Conservation (phyloP, 306 rosid genomes). For the Acacia confusa region DNA sequence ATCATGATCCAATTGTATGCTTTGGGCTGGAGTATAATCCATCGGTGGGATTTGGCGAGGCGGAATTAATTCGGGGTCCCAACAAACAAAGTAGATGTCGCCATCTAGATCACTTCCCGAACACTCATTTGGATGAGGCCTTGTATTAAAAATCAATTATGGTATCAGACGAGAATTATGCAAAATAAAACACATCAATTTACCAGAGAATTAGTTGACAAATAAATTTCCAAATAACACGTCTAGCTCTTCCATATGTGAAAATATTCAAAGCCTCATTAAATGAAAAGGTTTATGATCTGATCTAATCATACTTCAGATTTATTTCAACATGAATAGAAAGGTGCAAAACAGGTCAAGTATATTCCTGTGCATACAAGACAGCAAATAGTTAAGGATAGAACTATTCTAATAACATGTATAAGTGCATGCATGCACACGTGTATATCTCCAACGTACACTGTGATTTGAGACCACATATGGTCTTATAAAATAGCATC, state of each 20-base stretch:
- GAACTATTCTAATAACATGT: not conserved
- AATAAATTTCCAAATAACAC: not conserved
- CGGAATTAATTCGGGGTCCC: conserved; percentile 77
- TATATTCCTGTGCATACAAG: not conserved
- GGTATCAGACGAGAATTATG: not conserved
- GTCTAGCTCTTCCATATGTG: not conserved
- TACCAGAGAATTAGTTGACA: not conserved
- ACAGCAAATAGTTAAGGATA: not conserved
- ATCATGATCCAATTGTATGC: conserved; percentile 43
- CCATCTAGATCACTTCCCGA: conserved; percentile 93
- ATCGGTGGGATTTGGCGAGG: conserved; percentile 42
- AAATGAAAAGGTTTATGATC: not conserved
- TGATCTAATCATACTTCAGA: not conserved
- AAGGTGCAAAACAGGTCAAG: not conserved
- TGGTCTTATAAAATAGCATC: not conserved
- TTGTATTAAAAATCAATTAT: conserved; percentile 29
- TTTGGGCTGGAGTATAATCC: conserved; percentile 66
- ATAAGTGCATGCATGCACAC: not conserved
- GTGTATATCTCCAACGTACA: not conserved
- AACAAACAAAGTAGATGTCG: conserved; percentile 70
- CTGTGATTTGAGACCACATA: not conserved
- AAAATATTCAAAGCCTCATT: not conserved
- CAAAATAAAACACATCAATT: not conserved
- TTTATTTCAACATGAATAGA: not conserved
- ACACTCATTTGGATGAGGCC: conserved; percentile 93